Evolutionary conservation across 2,329 filamentous ascomycete genomes (phyloP).

Genomic region (Pseudogymnoascus destructans): DNA sequence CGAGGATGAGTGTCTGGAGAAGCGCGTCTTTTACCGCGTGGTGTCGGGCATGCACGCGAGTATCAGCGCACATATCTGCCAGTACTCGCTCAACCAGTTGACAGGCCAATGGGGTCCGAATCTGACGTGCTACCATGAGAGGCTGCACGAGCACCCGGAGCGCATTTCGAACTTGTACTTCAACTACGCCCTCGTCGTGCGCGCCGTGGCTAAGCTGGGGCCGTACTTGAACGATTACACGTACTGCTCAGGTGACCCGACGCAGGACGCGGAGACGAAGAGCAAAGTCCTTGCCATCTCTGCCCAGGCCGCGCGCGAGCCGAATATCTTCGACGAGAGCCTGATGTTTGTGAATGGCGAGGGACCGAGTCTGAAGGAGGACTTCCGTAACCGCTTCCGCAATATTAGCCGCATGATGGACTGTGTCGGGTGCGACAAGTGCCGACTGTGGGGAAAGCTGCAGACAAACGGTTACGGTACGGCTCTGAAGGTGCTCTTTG

Average conservation of each 20-base stretch:
- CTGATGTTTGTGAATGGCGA: constrained; percentile 82
- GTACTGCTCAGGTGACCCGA: constrained; percentile 77
- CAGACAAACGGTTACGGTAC: constrained; percentile 92
- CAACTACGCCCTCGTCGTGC: constrained; percentile 91
- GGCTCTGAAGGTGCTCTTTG: constrained; percentile 89
- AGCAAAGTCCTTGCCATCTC: constrained; percentile 69
- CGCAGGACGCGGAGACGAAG: constrained; percentile 68
- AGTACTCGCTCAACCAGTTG: constrained; percentile 89
- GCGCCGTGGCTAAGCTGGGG: constrained; percentile 80
- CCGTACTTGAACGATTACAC: constrained; percentile 70
- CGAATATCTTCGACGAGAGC: constrained; percentile 83
- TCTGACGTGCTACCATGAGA: constrained; percentile 70
- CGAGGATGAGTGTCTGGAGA: constrained; percentile 90
- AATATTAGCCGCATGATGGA: constrained; percentile 97
- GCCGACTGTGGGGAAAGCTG: constrained; percentile 92
- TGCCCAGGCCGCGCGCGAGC: constrained; percentile 51
- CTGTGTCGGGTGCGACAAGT: constrained; percentile 97
- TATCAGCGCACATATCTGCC: constrained; percentile 91
- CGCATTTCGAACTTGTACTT: constrained; percentile 97
- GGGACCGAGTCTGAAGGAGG: constrained; percentile 74
- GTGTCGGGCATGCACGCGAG: constrained; percentile 97
- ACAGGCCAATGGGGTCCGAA: constrained; percentile 92
- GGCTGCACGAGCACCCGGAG: constrained; percentile 76
- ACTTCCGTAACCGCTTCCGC: constrained; percentile 93
- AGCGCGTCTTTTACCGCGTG: constrained; percentile 94